Percentiles rank a stretch among this genome's conserved stretches.
Conservation (phyloP, 2,329 filamentous ascomycete species). For the Paraphaeosphaeria sporulosa region DNA sequence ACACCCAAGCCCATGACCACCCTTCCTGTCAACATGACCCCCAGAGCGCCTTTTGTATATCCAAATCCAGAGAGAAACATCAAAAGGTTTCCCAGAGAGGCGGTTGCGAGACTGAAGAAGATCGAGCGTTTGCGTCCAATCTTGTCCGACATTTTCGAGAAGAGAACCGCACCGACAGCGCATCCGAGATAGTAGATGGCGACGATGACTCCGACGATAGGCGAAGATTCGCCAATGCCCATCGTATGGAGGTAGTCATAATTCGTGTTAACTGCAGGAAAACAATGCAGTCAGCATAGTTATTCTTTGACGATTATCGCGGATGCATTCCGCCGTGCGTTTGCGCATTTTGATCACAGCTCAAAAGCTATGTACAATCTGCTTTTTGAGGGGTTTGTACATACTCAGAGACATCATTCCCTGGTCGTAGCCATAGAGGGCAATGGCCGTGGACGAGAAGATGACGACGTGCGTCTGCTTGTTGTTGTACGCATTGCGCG, state of each 20-base stretch:
- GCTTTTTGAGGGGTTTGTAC: not conserved
- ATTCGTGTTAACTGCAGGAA: constrained; percentile 62
- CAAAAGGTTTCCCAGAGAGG: constrained; percentile 64
- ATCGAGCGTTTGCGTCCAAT: constrained; percentile 64
- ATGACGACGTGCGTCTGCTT: constrained; percentile 60
- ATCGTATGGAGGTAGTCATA: constrained; percentile 64
- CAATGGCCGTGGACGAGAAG: constrained; percentile 62
- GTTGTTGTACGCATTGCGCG: constrained; percentile 36
- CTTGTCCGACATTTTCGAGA: constrained; percentile 63
- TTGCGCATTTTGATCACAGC: not conserved
- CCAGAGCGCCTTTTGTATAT: constrained; percentile 51
- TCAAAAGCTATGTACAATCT: too few relatives aligned
- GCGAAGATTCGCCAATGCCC: constrained; percentile 59
- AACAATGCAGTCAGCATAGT: constrained; percentile 14
- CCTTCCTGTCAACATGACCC: constrained; percentile 59
- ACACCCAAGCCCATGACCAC: constrained; percentile 65
- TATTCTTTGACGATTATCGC: not conserved
- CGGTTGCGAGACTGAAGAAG: constrained; percentile 62
- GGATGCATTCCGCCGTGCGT: not conserved
- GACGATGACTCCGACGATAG: constrained; percentile 66
- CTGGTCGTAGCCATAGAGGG: constrained; percentile 60
- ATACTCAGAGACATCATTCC: constrained; percentile 56
- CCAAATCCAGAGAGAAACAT: constrained; percentile 67
- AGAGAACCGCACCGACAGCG: constrained; percentile 63
- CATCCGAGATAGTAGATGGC: constrained; percentile 70